Evolutionary conservation across 305 asterid species (phyloP).

Genomic region (Fraxinus baroniana): DNA sequence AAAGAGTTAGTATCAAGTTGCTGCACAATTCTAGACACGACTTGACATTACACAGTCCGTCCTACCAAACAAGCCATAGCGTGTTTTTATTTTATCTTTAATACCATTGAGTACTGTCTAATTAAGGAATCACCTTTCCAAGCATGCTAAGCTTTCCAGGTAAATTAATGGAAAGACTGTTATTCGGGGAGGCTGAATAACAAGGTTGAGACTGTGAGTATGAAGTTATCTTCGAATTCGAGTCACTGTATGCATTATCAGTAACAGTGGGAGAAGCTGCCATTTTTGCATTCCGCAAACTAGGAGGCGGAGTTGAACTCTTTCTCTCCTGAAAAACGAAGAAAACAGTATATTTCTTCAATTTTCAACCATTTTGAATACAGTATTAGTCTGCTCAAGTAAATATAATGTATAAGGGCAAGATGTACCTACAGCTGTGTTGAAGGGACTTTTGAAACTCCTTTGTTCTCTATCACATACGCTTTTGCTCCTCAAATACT

Average conservation of each 20-base stretch:
- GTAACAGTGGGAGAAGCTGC: slow-evolving; percentile 40
- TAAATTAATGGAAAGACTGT: slow-evolving; percentile 59
- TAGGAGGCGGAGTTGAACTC: slow-evolving; percentile 84
- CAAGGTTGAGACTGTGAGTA: slow-evolving; percentile 34
- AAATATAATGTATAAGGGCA: slow-evolving; percentile 19
- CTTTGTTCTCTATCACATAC: slow-evolving; percentile 65
- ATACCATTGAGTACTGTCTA: neutral
- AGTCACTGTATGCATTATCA: slow-evolving; percentile 29
- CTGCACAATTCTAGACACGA: neutral
- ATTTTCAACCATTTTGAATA: neutral
- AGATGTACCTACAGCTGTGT: slow-evolving; percentile 84
- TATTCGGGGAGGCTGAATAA: slow-evolving; percentile 39
- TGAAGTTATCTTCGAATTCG: slow-evolving; percentile 33
- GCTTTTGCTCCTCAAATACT: slow-evolving; percentile 71
- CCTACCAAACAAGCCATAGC: neutral
- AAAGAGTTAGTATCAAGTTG: neutral
- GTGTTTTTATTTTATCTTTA: neutral
- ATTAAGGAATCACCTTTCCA: slow-evolving; percentile 59
- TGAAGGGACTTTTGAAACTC: slow-evolving; percentile 51
- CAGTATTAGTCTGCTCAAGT: neutral
- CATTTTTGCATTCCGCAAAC: slow-evolving; percentile 40
- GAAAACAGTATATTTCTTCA: neutral
- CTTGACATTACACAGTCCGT: neutral
- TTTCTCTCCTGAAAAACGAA: slow-evolving; percentile 52
- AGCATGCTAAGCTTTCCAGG: slow-evolving; percentile 79